These are phyloP conservation scores for Eucalyptus polybractea DNA, from an alignment of 345 rosid genomes.

Conservation along the genomic window DNA sequence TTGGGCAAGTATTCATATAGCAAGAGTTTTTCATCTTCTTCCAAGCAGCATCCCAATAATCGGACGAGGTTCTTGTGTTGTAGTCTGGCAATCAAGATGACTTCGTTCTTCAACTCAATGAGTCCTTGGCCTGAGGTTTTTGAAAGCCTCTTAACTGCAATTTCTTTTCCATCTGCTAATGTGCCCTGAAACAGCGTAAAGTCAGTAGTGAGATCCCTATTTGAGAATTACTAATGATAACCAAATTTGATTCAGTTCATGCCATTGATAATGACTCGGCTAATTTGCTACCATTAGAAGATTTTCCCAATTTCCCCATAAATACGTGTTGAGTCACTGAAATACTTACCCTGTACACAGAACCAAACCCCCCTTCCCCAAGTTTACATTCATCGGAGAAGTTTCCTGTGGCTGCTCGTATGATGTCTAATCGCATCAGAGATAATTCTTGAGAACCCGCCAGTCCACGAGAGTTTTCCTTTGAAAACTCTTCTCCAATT, in stretches of 20 bases:
- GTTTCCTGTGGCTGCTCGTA: too few relatives aligned
- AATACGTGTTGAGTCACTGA: background rate
- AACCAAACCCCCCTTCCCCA: too few relatives aligned
- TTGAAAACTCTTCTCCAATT: too few relatives aligned
- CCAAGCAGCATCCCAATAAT: constrained; percentile 3
- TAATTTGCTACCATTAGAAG: background rate
- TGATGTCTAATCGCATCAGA: too few relatives aligned
- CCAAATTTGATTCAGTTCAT: background rate
- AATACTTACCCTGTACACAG: too few relatives aligned
- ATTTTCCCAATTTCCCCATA: background rate
- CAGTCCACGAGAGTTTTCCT: too few relatives aligned
- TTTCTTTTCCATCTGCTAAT: background rate
- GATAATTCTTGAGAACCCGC: too few relatives aligned
- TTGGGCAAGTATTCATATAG: background rate
- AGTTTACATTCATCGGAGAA: too few relatives aligned
- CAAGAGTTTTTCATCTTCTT: constrained; percentile 1
- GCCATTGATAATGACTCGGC: background rate
- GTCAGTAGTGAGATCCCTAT: background rate
- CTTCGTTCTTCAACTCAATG: constrained; percentile 4
- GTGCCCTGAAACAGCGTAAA: background rate
- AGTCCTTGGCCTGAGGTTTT: constrained; percentile 5
- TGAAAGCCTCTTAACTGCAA: constrained; percentile 15
- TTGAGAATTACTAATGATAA: background rate
- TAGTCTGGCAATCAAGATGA: background rate
- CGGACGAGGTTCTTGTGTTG: constrained; percentile 8